Evolutionary conservation across 164 flowering plant genomes (phyloP), one percentile per base, ranked within the genome.

Genomic region (Tetracentron sinense): DNA sequence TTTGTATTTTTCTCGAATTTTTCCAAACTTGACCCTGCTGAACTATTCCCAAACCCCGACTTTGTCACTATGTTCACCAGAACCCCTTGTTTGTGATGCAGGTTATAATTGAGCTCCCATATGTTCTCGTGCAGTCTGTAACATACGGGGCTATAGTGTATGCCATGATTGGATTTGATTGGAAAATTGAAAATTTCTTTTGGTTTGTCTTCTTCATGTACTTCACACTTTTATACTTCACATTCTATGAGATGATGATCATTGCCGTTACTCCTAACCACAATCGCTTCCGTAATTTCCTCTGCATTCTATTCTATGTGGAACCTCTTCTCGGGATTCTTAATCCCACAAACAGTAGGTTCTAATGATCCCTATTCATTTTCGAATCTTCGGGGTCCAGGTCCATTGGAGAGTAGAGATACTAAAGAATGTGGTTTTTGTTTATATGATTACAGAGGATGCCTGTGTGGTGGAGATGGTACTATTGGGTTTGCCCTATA

Each of bases 251-350:
- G 26, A 63, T 69, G 62, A 69, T 58, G 72, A 26, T 51, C 1
- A 64, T 61, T 10, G 56, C 54, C 17, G 20, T 62, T 11, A 68
- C 61, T 4, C 67, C 67, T 2, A 48, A 8, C 29, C 66, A 29
- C 3, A 50, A 56, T 68, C 0, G 56, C 66, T 4, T 61, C 66
- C 2, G 30, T 62, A 7, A 20, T 68, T 27, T 63, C 67, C 14
- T 31, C 62, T 6, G 58, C 51, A 29, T 63, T 69, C 50, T 70
- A 56, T 53, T 22, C 44, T 20, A 23, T 70, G 23, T 64, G 68
- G 60, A 64, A 70, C 44, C 54, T 69, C 27, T 59, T 69, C 50
- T 69, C 72, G 12, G 69, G 73, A 12, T 70, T 64, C 33, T 22
- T 64, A 17, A 28, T 70, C 23, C 69, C 69, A 10, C 49, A 7